Conservation (phyloP, 169 alveolate species). For the Perkinsus chesapeaki region DNA sequence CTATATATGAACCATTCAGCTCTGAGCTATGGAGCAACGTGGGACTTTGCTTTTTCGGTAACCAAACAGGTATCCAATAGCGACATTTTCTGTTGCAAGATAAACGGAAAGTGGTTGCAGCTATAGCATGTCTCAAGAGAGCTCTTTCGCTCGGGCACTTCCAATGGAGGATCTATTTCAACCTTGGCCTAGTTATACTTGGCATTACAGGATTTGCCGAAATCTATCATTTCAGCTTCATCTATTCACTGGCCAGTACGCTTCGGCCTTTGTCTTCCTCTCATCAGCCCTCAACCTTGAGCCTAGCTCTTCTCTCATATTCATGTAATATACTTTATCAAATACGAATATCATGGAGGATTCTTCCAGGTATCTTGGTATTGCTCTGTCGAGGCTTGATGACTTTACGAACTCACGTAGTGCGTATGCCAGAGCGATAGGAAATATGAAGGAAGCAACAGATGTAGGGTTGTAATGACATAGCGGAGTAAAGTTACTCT, state of each 20-base stretch:
- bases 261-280: slow-evolving; percentile 76
- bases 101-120: slow-evolving; percentile 60
- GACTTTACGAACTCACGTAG: slow-evolving; percentile 69
- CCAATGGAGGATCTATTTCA: slow-evolving; percentile 73
- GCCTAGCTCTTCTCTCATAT: slow-evolving; percentile 61
- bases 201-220: neutral
- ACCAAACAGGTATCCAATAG: neutral
- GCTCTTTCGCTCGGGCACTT: slow-evolving; percentile 78
- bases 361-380: slow-evolving; percentile 36
- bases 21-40: slow-evolving; percentile 80
- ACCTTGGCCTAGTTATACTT: slow-evolving; percentile 62
- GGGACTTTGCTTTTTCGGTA: slow-evolving; percentile 80
- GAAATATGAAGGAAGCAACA: slow-evolving; percentile 23
- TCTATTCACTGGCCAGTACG: slow-evolving; percentile 64
- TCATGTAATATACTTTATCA: slow-evolving; percentile 41
- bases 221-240: slow-evolving; percentile 15
- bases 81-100: neutral
- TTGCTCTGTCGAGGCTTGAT: slow-evolving; percentile 58
- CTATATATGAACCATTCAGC: slow-evolving; percentile 64
- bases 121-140: slow-evolving; percentile 71
- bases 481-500: neutral
- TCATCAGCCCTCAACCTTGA: slow-evolving; percentile 69
- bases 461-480: neutral
- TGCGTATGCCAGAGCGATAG: slow-evolving; percentile 68
- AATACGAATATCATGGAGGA: slow-evolving; percentile 16